Conservation (phyloP, 208 protist species). For the Leishmania gerbilli region DNA sequence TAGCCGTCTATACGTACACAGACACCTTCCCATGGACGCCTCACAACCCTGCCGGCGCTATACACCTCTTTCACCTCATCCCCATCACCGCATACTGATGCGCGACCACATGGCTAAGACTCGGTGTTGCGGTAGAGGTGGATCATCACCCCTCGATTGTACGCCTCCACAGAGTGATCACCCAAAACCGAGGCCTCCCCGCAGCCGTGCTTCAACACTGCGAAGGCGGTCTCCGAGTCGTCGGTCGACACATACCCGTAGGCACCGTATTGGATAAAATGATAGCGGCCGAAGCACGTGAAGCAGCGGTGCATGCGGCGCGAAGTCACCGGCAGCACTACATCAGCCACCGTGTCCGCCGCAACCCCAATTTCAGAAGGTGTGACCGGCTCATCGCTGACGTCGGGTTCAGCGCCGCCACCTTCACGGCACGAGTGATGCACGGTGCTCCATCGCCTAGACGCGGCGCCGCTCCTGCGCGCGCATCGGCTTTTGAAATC, state of each 20-base stretch:
- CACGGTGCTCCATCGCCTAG: not conserved
- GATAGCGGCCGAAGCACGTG: slow-evolving; percentile 73
- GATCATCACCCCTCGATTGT: slow-evolving; percentile 67
- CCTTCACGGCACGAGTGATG: no score
- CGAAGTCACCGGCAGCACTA: slow-evolving; percentile 6
- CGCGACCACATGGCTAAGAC: not conserved
- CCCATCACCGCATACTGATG: not conserved
- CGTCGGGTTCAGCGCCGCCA: not conserved
- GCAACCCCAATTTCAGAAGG: not conserved
- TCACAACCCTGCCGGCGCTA: not conserved
- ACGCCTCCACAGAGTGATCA: slow-evolving; percentile 66
- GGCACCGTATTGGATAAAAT: slow-evolving; percentile 59
- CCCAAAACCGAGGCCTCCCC: slow-evolving; percentile 24
- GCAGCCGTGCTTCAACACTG: slow-evolving; percentile 58
- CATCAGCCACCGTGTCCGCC: slow-evolving; percentile 12
- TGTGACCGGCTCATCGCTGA: not conserved
- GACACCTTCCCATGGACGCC: no score
- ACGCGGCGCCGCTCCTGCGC: not conserved
- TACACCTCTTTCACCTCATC: not conserved
- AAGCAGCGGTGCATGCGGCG: slow-evolving; percentile 58
- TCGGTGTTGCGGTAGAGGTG: slow-evolving; percentile 47
- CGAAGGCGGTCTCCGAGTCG: slow-evolving; percentile 68
- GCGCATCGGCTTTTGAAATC: slow-evolving; percentile 1
- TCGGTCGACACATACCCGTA: slow-evolving; percentile 60
- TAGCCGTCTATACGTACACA: not conserved